These are phyloP conservation scores for Isabelozyma pseudorhagii DNA, from an alignment of 805 yeast species.

Conservation along the genomic window DNA sequence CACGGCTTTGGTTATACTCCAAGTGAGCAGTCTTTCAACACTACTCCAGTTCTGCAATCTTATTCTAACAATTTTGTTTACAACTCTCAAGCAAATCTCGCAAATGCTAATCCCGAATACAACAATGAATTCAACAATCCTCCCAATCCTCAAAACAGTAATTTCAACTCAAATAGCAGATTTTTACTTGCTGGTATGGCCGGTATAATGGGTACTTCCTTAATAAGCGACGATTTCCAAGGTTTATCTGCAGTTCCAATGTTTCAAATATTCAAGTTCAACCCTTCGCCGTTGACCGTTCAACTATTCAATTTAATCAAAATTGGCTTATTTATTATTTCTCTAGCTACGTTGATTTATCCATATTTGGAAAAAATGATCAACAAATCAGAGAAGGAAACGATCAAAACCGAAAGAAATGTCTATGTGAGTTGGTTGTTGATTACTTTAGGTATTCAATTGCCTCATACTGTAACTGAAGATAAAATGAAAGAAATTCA, in stretches of 20 bases:
- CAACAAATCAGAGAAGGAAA: not conserved
- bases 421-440: slow-evolving; percentile 16
- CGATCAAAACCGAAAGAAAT: not conserved
- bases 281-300: slow-evolving; percentile 19
- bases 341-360: slow-evolving; percentile 11
- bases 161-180: slow-evolving; percentile 32
- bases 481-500: slow-evolving; percentile 12
- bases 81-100: slow-evolving; percentile 5
- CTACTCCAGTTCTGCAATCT: slow-evolving; percentile 13
- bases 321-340: slow-evolving; percentile 17
- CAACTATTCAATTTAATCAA: slow-evolving; percentile 21
- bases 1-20: slow-evolving; percentile 19
- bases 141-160: slow-evolving; percentile 10
- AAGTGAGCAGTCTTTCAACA: slow-evolving; percentile 13
- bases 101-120: not conserved
- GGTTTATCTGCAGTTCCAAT: slow-evolving; percentile 49
- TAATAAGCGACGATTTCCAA: slow-evolving; percentile 41
- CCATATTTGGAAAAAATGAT: slow-evolving; percentile 6
- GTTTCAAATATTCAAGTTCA: slow-evolving; percentile 14
- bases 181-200: slow-evolving; percentile 63
- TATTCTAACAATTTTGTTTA: slow-evolving; percentile 7
- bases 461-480: slow-evolving; percentile 19
- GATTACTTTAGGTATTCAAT: slow-evolving; percentile 23
- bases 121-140: not conserved
- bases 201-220: slow-evolving; percentile 59